Evolutionary conservation across 2,329 filamentous ascomycete species (phyloP).

Genomic region (Pseudogymnoascus sp.): DNA sequence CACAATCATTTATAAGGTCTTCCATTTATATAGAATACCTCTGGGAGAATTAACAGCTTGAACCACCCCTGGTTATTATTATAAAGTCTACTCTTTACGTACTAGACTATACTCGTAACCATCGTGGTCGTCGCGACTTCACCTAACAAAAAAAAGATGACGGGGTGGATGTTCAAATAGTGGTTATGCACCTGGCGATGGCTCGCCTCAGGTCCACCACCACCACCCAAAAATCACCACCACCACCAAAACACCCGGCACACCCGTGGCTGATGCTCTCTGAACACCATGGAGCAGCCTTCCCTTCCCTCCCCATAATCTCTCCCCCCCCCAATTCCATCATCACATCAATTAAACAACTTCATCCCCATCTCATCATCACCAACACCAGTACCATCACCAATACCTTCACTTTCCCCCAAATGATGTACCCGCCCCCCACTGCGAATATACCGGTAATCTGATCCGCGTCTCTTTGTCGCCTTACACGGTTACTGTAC

Average conservation of each 20-base stretch:
- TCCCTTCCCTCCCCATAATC: neutral
- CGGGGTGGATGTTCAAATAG: neutral
- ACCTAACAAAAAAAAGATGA: neutral
- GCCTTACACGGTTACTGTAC: neutral
- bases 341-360: neutral
- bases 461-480: constrained; percentile 1
- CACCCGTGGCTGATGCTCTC: constrained; percentile 2
- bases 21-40: neutral
- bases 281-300: constrained; percentile 8
- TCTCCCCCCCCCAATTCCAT: neutral
- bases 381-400: neutral
- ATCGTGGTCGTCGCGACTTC: neutral
- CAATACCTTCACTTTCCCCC: constrained; percentile 7
- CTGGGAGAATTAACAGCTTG: too few relatives aligned
- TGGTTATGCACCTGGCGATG: constrained; percentile 6
- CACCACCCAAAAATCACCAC: neutral
- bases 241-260: constrained; percentile 4
- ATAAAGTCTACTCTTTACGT: neutral
- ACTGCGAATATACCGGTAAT: neutral
- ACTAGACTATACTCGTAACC: neutral
- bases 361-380: neutral
- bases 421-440: neutral
- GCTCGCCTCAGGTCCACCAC: constrained; percentile 9
- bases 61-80: neutral
- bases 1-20: neutral